Conservation (phyloP, 495 filamentous ascomycete species). For the Physcia stellaris region DNA sequence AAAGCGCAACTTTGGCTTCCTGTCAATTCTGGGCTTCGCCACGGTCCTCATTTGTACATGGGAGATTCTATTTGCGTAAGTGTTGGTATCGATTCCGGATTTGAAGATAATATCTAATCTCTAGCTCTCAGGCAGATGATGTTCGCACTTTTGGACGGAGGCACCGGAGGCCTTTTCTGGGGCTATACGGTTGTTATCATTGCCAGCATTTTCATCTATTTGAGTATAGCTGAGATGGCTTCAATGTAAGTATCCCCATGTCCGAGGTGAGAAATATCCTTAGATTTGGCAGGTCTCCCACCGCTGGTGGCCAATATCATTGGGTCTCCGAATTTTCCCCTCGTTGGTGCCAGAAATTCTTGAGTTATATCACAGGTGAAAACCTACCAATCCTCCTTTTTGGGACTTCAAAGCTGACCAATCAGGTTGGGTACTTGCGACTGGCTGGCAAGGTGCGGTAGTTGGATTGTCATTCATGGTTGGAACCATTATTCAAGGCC, state of each 20-base stretch:
- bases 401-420: not conserved
- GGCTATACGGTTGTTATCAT: conserved; percentile 28
- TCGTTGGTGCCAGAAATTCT: conserved; percentile 24
- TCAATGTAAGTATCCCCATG: conserved; percentile 23
- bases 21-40: conserved; percentile 33
- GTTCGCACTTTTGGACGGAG: conserved; percentile 30
- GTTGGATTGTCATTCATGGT: conserved; percentile 37
- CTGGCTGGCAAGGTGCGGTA: conserved; percentile 43
- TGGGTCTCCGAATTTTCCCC: conserved; percentile 37
- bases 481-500: conserved; percentile 34
- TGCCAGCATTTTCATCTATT: conserved; percentile 28
- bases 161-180: conserved; percentile 35
- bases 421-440: conserved; percentile 40
- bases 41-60: conserved; percentile 14
- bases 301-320: conserved; percentile 32
- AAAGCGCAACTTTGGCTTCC: conserved; percentile 37
- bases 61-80: conserved; percentile 12
- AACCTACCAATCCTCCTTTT: not conserved
- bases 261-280: not conserved
- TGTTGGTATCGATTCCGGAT: not conserved
- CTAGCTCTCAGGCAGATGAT: conserved; percentile 4
- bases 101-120: not conserved
- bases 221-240: conserved; percentile 33
- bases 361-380: conserved; percentile 31
- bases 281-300: conserved; percentile 13